Percentiles rank a stretch among this genome's conserved stretches.
Evolutionary conservation across 2,329 filamentous ascomycete species (phyloP).

Genomic region (Epichloe bromicola): DNA sequence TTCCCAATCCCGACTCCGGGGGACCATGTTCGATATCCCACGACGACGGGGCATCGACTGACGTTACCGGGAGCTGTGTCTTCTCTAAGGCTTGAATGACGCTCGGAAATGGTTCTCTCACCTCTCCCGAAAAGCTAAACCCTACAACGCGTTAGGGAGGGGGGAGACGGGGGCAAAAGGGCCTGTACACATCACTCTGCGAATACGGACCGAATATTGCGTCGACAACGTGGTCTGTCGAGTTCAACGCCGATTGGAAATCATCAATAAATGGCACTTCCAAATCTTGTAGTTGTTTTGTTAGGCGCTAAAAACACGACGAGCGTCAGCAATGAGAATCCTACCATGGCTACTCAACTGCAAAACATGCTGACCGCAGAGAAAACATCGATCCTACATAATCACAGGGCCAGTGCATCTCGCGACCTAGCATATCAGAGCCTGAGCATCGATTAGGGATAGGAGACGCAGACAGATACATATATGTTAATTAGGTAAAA

Average conservation of each 20-base stretch:
- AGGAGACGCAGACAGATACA: not conserved
- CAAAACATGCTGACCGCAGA: too few species aligned
- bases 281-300: slow-evolving; percentile 74
- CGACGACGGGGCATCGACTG: slow-evolving; percentile 84
- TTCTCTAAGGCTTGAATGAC: slow-evolving; percentile 68
- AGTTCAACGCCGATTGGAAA: slow-evolving; percentile 52
- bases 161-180: not conserved
- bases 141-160: slow-evolving; percentile 30
- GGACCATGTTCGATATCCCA: slow-evolving; percentile 90
- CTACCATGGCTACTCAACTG: too few species aligned
- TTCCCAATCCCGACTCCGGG: slow-evolving; percentile 66
- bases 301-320: slow-evolving; percentile 49
- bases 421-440: not conserved
- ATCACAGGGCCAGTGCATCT: too few species aligned
- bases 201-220: slow-evolving; percentile 66
- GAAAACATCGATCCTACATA: too few species aligned
- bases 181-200: not conserved
- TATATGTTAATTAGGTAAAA: not conserved
- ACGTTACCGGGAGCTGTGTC: slow-evolving; percentile 63
- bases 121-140: slow-evolving; percentile 84
- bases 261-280: slow-evolving; percentile 74
- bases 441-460: not conserved
- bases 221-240: slow-evolving; percentile 74
- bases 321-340: slow-evolving; percentile 10
- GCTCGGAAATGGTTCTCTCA: slow-evolving; percentile 79